Conservation (phyloP, 148 eudicot species). For the Cornus florida region DNA sequence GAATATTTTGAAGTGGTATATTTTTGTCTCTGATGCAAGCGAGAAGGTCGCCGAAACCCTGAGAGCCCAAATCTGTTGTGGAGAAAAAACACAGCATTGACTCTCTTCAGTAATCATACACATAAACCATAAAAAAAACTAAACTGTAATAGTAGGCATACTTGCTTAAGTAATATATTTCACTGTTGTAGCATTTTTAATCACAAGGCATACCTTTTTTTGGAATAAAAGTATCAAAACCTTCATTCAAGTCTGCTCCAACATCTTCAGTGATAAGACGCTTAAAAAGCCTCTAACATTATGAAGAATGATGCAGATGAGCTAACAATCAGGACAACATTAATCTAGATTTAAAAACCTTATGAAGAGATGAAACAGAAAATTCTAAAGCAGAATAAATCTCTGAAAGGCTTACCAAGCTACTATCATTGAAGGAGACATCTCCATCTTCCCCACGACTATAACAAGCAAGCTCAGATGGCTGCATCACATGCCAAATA, state of each 20-base stretch:
- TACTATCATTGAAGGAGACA: slow-evolving; percentile 88
- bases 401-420: slow-evolving; percentile 61
- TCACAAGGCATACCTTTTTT: slow-evolving; percentile 61
- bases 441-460: slow-evolving; percentile 95
- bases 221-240: slow-evolving; percentile 83
- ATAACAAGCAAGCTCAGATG: slow-evolving; percentile 90
- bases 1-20: slow-evolving; percentile 86
- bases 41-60: slow-evolving; percentile 93
- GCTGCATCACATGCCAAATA: slow-evolving; percentile 60
- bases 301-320: slow-evolving; percentile 3
- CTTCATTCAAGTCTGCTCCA: slow-evolving; percentile 91
- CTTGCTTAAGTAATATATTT: not conserved
- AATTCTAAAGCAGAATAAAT: slow-evolving; percentile 1
- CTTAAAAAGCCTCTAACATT: slow-evolving; percentile 87
- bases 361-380: not conserved
- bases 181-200: not conserved
- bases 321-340: slow-evolving; percentile 1
- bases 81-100: slow-evolving; percentile 12
- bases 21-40: slow-evolving; percentile 73
- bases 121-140: slow-evolving; percentile 2
- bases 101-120: not conserved
- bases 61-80: slow-evolving; percentile 83
- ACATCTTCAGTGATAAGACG: slow-evolving; percentile 89
- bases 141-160: not conserved
- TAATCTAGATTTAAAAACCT: not conserved